Base-by-base conservation (phyloP, 2,329 filamentous ascomycete species). In the Pseudogymnoascus sp. region DNA sequence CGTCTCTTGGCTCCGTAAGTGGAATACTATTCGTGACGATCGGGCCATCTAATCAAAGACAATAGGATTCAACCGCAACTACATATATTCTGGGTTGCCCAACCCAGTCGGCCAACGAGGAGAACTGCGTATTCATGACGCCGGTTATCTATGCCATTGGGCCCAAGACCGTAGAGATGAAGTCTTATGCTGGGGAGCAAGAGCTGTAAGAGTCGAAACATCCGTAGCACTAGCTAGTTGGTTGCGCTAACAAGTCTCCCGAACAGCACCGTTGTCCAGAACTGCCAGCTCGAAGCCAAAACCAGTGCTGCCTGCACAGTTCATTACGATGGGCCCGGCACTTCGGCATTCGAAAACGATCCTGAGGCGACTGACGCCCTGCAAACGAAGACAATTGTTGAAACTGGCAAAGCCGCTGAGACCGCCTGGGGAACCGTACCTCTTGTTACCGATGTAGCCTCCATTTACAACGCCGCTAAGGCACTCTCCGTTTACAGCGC, bases 181-280 rank as follows among this genome's bases (percentile, higher is more conserved):
- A 7, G 11, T 50, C 47, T 54, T 11, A 11, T 4, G 47, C 21
- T 21, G 21, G 21, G 21, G 21, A 21, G 21, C 0, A 3, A 33
- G 29, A 54, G 17, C 26, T 59, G 57, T 40, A 59, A 59, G 57
- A 59, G n/a, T n/a, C 24, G 11, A 29, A 59, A 59, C 33, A 39
- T 39, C 21, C 33, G 11, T 21, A 17, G 11, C 57, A 39, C 21
- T 29, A 7, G 36, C 33, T 59, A 17, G 24, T 59, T 24, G 13
- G 57, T 9, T 59, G 33, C 24, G 17, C 57, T 59, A 26, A 59
- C 36, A 40, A 24, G 57, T 11, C 57, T 39, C 17, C 13, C 13
- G 36, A 6, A 8, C 33, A 59, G 57, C 33, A 59, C 57, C 10
- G 3, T 59, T 2, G 13, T 3, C 13, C 33, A 59, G 26, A 4